Evolutionary conservation across 176 grass and related monocot species (phyloP), one percentile per base, ranked within the genome.

Genomic region (Avena insularis): DNA sequence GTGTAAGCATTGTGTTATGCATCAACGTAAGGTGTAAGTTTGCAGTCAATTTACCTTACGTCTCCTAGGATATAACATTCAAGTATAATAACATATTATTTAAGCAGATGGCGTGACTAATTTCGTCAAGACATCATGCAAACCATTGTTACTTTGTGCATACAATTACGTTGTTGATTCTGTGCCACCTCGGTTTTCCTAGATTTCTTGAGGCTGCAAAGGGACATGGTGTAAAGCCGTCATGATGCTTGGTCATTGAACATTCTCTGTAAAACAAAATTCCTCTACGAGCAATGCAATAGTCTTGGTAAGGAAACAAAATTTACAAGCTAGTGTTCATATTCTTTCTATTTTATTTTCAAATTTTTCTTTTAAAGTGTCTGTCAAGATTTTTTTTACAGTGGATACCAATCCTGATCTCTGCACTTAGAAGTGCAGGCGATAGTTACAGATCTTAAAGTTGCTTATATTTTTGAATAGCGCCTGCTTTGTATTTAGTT

Each of bases 131-230:
- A 61, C 8, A 2, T 54, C 12, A 79, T 56, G 4, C 0, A 19
- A 56, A 23, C 12, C 19, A 43, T 83, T 15, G 68, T 68, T 77
- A 83, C 20, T 55, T 8, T 60, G 14, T 45, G 48, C 13, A 71
- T 79, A 55, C 19, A 31, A 8, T 14, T 16, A 48, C 51, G 11
- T 57, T 80, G 46, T 38, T 62, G 19, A 79, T 67, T 53, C 36
- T 72, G 5, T 63, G 23, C 54, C 25, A 8, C 71, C 9, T 57
- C 59, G 51, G 23, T 4, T 73, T 78, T 83, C 57, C 49, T 79
- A 97, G 95, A 90, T 97, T 95, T 58, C 77, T 97, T 46, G 95
- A 97, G 83, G 87, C 91, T 54, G 87, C 93, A 87, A 93, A 90
- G 64, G 87, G 91, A 87, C 93, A 95, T 72, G 91, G 85, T 56